phyloP scores from a whole-genome alignment of 2,329 filamentous ascomycete genomes.

The Ophiostoma sp. region DNA sequence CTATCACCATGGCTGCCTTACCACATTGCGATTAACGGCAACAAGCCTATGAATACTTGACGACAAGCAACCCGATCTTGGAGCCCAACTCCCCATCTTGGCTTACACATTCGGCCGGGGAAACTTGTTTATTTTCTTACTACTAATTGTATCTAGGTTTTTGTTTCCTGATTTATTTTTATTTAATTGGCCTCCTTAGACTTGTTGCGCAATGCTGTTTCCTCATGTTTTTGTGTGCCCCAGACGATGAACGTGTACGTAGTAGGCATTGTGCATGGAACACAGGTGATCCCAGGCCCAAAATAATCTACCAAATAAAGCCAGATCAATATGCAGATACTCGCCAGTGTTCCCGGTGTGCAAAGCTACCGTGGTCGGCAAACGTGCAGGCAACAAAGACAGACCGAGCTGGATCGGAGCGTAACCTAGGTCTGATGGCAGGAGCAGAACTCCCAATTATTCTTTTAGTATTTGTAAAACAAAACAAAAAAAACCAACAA shows the following conservation, averaged over 20 bases:
- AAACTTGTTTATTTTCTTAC: neutral
- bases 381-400: neutral
- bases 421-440: neutral
- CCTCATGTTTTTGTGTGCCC: neutral
- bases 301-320: no score
- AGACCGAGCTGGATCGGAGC: neutral
- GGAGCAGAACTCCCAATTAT: no score
- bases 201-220: neutral
- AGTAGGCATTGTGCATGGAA: neutral
- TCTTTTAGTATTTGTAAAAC: no score
- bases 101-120: neutral
- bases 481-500: neutral
- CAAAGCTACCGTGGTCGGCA: neutral
- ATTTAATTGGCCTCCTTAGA: neutral
- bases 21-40: no score
- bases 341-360: neutral
- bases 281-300: no score
- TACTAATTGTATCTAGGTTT: neutral
- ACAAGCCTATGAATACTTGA: neutral
- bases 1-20: neutral
- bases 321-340: neutral
- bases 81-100: neutral
- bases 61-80: neutral
- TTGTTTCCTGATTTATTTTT: neutral
- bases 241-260: neutral